Conservation (phyloP, 1,284 basidiomycete species). For the Ceratobasidium sp. region DNA sequence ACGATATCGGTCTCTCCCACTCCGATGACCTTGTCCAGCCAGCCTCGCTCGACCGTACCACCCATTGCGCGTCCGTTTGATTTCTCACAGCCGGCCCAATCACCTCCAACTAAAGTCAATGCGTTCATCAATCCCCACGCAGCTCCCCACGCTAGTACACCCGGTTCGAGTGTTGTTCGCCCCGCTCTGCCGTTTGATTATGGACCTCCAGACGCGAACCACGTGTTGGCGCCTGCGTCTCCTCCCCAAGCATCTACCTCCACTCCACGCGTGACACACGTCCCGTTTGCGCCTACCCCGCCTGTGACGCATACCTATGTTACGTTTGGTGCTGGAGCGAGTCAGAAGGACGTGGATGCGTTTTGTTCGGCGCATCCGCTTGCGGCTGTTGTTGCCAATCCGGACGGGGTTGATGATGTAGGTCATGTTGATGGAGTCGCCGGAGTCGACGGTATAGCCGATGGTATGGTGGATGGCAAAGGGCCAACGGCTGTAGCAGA, state of each 20-base stretch:
- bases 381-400: constrained; percentile 67
- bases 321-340: constrained; percentile 85
- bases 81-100: constrained; percentile 14
- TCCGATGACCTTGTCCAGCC: background rate
- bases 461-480: background rate
- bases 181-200: constrained; percentile 16
- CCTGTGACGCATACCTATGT: constrained; percentile 79
- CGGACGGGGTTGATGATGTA: constrained; percentile 51
- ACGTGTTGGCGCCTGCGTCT: constrained; percentile 14
- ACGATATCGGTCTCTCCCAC: background rate
- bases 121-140: constrained; percentile 31
- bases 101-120: constrained; percentile 5
- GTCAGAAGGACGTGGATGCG: constrained; percentile 85
- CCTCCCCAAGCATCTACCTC: background rate
- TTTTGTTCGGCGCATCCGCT: constrained; percentile 80
- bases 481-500: constrained; percentile 24
- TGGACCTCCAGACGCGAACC: constrained; percentile 8
- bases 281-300: constrained; percentile 52
- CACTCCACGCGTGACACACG: constrained; percentile 22
- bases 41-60: constrained; percentile 30
- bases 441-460: background rate
- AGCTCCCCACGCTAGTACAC: background rate
- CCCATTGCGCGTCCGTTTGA: constrained; percentile 36
- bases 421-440: background rate
- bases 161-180: background rate